These are phyloP conservation scores for Trichocladium uniseriatum DNA, from an alignment of 495 filamentous ascomycete genomes.

Conservation along the genomic window DNA sequence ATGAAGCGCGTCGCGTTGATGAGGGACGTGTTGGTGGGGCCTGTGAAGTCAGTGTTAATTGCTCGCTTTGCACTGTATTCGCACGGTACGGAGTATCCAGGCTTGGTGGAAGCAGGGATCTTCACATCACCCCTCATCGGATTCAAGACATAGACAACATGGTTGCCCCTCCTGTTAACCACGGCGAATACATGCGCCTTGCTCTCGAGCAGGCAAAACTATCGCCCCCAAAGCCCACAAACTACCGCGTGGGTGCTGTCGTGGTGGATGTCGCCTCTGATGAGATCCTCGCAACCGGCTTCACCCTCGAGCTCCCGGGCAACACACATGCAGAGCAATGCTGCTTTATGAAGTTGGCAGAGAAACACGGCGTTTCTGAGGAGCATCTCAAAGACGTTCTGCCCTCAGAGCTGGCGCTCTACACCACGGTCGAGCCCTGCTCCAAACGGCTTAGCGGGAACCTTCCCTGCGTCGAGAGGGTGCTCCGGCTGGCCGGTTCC, in stretches of 20 bases:
- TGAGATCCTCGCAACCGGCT: slow-evolving; percentile 70
- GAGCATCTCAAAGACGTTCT: slow-evolving; percentile 48
- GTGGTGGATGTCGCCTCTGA: slow-evolving; percentile 52
- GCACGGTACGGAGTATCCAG: no score
- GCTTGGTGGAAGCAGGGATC: no score
- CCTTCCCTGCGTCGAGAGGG: slow-evolving; percentile 70
- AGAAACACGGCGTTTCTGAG: slow-evolving; percentile 40
- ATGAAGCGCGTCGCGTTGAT: neutral
- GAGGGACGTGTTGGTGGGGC: neutral
- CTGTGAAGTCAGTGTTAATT: no score
- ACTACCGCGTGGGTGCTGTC: slow-evolving; percentile 87
- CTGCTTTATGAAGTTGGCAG: slow-evolving; percentile 70
- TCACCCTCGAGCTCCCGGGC: slow-evolving; percentile 79
- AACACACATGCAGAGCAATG: slow-evolving; percentile 97
- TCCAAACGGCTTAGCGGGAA: slow-evolving; percentile 73
- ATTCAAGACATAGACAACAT: neutral
- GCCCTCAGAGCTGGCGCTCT: slow-evolving; percentile 52
- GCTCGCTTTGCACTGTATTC: no score
- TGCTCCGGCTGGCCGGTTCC: slow-evolving; percentile 50
- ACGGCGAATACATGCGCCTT: slow-evolving; percentile 58
- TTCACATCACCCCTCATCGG: no score
- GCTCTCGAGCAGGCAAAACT: slow-evolving; percentile 65
- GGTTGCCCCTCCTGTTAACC: no score
- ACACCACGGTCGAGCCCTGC: slow-evolving; percentile 95
- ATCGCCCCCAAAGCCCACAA: slow-evolving; percentile 77